Evolutionary conservation across 2,329 filamentous ascomycete species (phyloP).

Genomic region (Aspergillus flavus): DNA sequence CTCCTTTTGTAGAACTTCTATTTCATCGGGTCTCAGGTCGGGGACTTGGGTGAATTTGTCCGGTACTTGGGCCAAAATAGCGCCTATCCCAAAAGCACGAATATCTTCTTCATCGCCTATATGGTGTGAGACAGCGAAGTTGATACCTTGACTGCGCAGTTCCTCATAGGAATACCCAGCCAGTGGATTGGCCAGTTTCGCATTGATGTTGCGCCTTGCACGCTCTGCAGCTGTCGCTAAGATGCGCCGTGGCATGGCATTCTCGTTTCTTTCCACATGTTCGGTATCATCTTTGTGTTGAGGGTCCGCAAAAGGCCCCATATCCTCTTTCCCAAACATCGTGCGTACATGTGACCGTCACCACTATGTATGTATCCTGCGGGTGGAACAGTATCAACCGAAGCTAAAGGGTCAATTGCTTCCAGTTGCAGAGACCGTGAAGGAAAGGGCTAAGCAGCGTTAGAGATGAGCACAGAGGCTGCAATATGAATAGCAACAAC

Average conservation of each 20-base stretch:
- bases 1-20: constrained; percentile 60
- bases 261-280: constrained; percentile 19
- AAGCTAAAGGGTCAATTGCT: not conserved
- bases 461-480: not conserved
- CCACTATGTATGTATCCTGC: not conserved
- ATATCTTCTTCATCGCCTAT: constrained; percentile 59
- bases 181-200: constrained; percentile 58
- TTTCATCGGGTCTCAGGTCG: constrained; percentile 62
- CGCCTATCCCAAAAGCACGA: constrained; percentile 62
- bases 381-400: not conserved
- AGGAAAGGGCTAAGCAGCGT: not conserved
- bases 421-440: not conserved
- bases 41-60: constrained; percentile 54
- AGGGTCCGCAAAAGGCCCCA: constrained; percentile 9
- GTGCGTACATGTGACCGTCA: not conserved
- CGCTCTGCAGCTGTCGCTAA: constrained; percentile 41
- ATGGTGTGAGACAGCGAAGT: constrained; percentile 60
- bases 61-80: constrained; percentile 59
- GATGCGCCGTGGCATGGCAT: constrained; percentile 27
- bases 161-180: constrained; percentile 53
- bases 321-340: constrained; percentile 14
- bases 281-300: constrained; percentile 14
- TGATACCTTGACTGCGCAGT: constrained; percentile 58
- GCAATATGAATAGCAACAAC: not conserved
- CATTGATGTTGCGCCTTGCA: constrained; percentile 45